These are phyloP conservation scores for Hypoxylon sp. DNA, from an alignment of 2,329 filamentous ascomycete genomes.

Conservation along the genomic window DNA sequence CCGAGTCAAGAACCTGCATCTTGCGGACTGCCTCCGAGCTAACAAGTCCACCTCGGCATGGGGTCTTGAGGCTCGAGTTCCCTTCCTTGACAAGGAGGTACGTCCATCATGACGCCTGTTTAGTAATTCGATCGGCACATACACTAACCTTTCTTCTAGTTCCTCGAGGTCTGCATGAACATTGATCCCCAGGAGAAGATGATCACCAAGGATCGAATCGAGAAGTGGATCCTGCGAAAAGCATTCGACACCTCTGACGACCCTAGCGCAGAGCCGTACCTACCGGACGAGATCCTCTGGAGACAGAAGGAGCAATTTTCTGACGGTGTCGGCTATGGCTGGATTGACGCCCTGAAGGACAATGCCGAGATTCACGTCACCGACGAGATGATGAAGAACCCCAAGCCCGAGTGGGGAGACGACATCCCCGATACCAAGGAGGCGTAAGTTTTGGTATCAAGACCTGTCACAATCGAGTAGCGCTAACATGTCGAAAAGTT, in stretches of 20 bases:
- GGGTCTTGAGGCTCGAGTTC: conserved; percentile 97
- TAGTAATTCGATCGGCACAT: neutral
- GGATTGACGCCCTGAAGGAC: conserved; percentile 98
- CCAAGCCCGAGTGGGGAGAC: conserved; percentile 93
- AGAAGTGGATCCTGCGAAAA: conserved; percentile 98
- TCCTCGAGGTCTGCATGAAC: conserved; percentile 93
- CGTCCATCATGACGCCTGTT: conserved; percentile 44
- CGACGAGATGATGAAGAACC: conserved; percentile 98
- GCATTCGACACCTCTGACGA: conserved; percentile 95
- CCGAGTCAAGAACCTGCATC: conserved; percentile 95
- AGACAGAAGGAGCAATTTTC: conserved; percentile 99
- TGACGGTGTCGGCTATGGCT: conserved; percentile 97
- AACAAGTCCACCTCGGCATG: conserved; percentile 99
- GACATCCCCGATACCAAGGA: conserved; percentile 98
- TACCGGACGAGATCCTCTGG: conserved; percentile 97
- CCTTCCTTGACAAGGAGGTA: conserved; percentile 94
- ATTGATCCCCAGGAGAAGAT: conserved; percentile 96
- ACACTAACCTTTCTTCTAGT: conserved; percentile 63
- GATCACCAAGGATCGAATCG: conserved; percentile 89
- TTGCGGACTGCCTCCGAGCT: conserved; percentile 95
- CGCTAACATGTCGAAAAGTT: conserved; percentile 64
- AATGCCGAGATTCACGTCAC: conserved; percentile 90
- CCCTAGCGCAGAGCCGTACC: conserved; percentile 84
- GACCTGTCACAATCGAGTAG: neutral
- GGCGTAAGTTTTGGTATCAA: conserved; percentile 71